Evolutionary conservation across 1,139 yeast genomes (phyloP), one percentile per base, ranked within the genome.

Genomic region (Suzukiozyma palmioleophila): DNA sequence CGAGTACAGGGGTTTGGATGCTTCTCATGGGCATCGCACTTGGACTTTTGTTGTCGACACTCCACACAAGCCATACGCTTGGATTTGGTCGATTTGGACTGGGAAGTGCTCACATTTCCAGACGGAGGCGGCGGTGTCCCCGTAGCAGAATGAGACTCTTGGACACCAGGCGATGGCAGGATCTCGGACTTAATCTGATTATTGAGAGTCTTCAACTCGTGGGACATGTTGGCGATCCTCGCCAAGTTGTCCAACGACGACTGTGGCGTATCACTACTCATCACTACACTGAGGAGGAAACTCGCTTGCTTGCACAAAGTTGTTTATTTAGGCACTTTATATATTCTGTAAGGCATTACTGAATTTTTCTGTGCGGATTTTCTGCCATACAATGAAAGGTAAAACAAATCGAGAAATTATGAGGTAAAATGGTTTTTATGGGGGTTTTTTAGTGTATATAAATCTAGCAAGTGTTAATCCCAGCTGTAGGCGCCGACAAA

Each of bases 11-110:
- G 85, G n/a, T 69, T 68, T 0, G 96, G 96, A 33, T 79, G 77
- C 40, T 69, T 73, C 44, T 84, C 89, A 45, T 75, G 79, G 8
- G 96, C 95, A 59, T 88, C 95, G 62, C 97, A 92, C 48, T 83
- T 78, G 21, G 92, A 60, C 62, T 92, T 92, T 57, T 92, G 98
- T 60, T 92, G 98, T 14, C 98, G 76, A 57, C 98, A 92, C 56
- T 90, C 96, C 2, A 87, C 89, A 66, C 98, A 92, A 0, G 97
- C 97, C 59, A 89, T 81, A 45, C 82, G 74, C 54, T 81, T 82
- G 12, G 57, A 54, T 40, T 53, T 62, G 3, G 57, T 59, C 3
- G 53, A 32, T 43, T 59, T 59, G 26, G 47, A 43, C 8, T 38
- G 38, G 4, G 39, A 15, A 1, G 38, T 25, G n/a, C 38, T 26